These are phyloP conservation scores for Lagenidium sp. DNA, from an alignment of 352 stramenopile species.

Conservation along the genomic window DNA sequence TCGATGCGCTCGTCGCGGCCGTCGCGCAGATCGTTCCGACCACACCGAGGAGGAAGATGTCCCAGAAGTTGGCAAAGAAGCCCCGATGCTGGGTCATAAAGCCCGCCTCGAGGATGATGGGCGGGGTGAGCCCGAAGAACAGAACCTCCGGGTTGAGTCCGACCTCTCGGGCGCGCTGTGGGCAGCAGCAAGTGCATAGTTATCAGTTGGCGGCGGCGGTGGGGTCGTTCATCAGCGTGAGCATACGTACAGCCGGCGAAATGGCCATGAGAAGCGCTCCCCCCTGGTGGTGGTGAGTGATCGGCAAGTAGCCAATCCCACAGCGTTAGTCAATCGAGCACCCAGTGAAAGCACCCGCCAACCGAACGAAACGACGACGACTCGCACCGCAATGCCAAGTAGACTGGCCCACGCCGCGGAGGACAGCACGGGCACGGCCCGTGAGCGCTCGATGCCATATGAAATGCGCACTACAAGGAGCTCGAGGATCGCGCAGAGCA, in stretches of 20 bases:
- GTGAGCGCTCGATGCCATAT: conserved; percentile 39
- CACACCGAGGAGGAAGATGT: conserved; percentile 33
- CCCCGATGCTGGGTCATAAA: conserved; percentile 50
- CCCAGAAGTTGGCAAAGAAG: conserved; percentile 37
- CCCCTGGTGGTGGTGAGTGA: conserved; percentile 11
- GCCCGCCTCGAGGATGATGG: conserved; percentile 56
- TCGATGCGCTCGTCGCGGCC: conserved; percentile 20
- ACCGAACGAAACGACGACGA: neutral
- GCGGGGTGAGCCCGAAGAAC: conserved; percentile 49
- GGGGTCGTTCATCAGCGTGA: too few relatives aligned
- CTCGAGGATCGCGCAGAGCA: conserved; percentile 35
- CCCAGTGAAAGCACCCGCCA: neutral
- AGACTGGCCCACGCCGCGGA: conserved; percentile 46
- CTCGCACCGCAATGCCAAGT: conserved; percentile 28
- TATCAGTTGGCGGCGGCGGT: neutral
- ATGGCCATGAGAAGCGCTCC: conserved; percentile 2
- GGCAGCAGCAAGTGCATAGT: neutral
- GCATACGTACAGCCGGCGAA: too few relatives aligned
- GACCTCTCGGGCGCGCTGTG: conserved; percentile 16
- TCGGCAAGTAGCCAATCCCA: conserved; percentile 8
- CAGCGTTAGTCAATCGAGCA: neutral
- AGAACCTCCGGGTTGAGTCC: conserved; percentile 38
- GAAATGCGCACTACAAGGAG: conserved; percentile 42
- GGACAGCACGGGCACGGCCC: conserved; percentile 26
- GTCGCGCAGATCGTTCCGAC: conserved; percentile 38